Percentiles rank a stretch among this genome's conserved stretches.
Conservation (phyloP, 1,139 yeast species). For the Hyphopichia buzzinii region DNA sequence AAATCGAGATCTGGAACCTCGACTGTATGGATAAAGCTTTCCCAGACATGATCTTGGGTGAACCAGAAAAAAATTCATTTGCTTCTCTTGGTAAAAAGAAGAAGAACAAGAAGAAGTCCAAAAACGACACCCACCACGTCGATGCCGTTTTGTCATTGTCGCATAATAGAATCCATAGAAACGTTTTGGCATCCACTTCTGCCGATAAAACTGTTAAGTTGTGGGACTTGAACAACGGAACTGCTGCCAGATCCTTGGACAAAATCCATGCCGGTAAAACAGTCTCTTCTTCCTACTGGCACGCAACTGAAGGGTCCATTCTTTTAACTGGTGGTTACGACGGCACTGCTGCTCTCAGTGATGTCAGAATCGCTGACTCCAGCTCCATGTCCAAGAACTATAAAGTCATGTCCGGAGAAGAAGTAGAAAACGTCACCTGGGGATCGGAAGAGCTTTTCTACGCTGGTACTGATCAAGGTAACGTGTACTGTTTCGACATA, state of each 20-base stretch:
- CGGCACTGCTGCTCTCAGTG: conserved; percentile 72
- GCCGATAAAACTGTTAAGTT: conserved; percentile 93
- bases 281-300: conserved; percentile 89
- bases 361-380: conserved; percentile 76
- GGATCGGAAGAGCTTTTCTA: conserved; percentile 64
- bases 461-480: conserved; percentile 93
- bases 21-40: conserved; percentile 91
- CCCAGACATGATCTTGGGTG: conserved; percentile 92
- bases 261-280: conserved; percentile 63
- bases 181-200: conserved; percentile 88
- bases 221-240: conserved; percentile 83
- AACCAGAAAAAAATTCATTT: conserved; percentile 52
- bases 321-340: conserved; percentile 93
- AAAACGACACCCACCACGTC: conserved; percentile 73
- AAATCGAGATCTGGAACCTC: conserved; percentile 94
- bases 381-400: conserved; percentile 58
- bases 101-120: conserved; percentile 52
- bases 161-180: conserved; percentile 78
- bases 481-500: conserved; percentile 84
- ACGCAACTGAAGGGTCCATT: conserved; percentile 69
- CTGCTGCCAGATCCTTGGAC: conserved; percentile 70
- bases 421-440: conserved; percentile 83
- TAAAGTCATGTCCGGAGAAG: conserved; percentile 65
- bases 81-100: conserved; percentile 42
- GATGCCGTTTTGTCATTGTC: conserved; percentile 90